Conservation (phyloP, 306 rosid species). For the Inga leiocalycina region DNA sequence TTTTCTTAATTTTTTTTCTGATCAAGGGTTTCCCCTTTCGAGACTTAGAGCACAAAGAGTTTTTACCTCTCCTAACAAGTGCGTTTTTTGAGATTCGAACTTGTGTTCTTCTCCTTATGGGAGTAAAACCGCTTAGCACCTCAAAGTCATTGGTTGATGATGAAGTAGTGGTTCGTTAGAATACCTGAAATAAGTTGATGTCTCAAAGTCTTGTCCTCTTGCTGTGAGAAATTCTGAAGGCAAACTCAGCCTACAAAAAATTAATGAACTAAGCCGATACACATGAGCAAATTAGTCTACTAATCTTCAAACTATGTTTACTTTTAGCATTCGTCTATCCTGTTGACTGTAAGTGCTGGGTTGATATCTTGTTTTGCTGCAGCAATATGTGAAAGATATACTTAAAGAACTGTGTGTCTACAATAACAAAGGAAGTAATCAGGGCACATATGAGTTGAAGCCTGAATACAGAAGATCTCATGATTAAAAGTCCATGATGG, state of each 20-base stretch:
- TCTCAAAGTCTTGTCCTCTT: background rate
- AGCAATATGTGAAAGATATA: constrained; percentile 93
- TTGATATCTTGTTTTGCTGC: constrained; percentile 42
- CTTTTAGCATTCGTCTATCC: background rate
- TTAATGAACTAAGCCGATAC: background rate
- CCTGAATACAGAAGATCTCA: constrained; percentile 79
- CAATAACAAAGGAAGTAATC: constrained; percentile 89
- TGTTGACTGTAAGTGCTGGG: constrained; percentile 3
- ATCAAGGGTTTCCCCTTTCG: no score
- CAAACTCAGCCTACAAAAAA: background rate
- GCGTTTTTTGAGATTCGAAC: no score
- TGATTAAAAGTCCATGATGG: constrained; percentile 43
- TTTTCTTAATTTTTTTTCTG: background rate
- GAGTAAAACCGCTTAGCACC: no score
- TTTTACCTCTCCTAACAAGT: no score
- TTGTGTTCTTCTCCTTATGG: no score
- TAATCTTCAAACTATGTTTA: background rate
- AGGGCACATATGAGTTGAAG: constrained; percentile 91
- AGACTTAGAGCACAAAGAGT: no score
- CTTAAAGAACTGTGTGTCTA: constrained; percentile 84
- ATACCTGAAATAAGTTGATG: constrained; percentile 1
- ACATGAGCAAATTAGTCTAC: background rate
- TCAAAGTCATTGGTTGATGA: background rate
- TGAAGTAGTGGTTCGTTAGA: background rate
- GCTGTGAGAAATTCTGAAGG: background rate